These are phyloP conservation scores for Bipolaris sorokiniana DNA, from an alignment of 2,329 filamentous ascomycete genomes.

Conservation along the genomic window DNA sequence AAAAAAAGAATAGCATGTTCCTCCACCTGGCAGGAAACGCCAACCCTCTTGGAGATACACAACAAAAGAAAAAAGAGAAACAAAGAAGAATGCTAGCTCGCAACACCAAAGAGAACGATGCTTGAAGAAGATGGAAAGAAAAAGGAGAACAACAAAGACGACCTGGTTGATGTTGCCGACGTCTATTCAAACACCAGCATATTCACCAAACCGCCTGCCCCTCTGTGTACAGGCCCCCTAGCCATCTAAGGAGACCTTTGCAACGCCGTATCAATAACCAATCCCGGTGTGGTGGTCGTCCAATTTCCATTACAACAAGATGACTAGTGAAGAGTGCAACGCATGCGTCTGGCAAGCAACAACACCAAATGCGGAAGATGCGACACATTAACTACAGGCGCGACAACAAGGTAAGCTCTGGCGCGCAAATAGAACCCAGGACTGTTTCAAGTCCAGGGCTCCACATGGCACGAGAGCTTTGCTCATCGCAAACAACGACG, in stretches of 20 bases:
- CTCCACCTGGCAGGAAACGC: slow-evolving; percentile 26
- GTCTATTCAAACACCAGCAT: slow-evolving; percentile 33
- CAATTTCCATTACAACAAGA: slow-evolving; percentile 45
- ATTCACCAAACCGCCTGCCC: slow-evolving; percentile 44
- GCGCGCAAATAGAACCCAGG: slow-evolving; percentile 17
- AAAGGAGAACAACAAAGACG: slow-evolving; percentile 20
- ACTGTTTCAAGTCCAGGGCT: slow-evolving; percentile 33
- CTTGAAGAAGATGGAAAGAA: slow-evolving; percentile 14
- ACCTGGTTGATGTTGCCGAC: slow-evolving; percentile 22
- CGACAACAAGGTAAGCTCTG: slow-evolving; percentile 16
- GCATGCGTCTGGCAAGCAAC: slow-evolving; percentile 21
- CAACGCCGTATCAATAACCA: slow-evolving; percentile 44
- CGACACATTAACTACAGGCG: slow-evolving; percentile 36
- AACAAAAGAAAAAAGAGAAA: slow-evolving; percentile 15
- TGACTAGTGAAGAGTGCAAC: slow-evolving; percentile 20
- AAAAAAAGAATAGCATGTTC: slow-evolving; percentile 17
- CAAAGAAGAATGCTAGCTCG: slow-evolving; percentile 16
- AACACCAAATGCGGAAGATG: slow-evolving; percentile 26
- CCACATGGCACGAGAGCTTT: slow-evolving; percentile 21
- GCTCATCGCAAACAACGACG: slow-evolving; percentile 27
- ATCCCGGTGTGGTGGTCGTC: slow-evolving; percentile 43
- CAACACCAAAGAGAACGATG: slow-evolving; percentile 14
- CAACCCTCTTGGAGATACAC: slow-evolving; percentile 20
- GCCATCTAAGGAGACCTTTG: slow-evolving; percentile 33
- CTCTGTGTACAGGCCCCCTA: slow-evolving; percentile 29